Evolutionary conservation across 1,284 basidiomycete genomes (phyloP).

Genomic region (Mycena citricolor): DNA sequence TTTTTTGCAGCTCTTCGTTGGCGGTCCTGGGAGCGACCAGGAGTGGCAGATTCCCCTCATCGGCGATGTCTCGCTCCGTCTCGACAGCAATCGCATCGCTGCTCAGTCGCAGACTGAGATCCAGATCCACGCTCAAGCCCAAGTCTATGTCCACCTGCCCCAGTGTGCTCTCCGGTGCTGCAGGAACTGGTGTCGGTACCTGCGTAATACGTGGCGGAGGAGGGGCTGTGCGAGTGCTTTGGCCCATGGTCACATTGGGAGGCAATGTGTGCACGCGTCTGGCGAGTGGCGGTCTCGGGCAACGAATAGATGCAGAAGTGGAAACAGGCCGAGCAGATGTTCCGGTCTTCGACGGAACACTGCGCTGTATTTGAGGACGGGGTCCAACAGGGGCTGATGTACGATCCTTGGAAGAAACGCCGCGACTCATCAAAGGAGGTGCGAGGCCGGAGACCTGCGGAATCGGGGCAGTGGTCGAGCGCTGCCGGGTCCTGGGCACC

Average conservation of each 20-base stretch:
- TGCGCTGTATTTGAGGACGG: too few species aligned
- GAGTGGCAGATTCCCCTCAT: slow-evolving; percentile 26
- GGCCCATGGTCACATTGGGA: too few species aligned
- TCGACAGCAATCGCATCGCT: slow-evolving; percentile 3
- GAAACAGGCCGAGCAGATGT: too few species aligned
- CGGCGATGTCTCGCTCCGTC: slow-evolving; percentile 7
- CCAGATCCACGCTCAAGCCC: slow-evolving; percentile 14
- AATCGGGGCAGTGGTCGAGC: slow-evolving; percentile 19
- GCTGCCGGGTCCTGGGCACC: too few species aligned
- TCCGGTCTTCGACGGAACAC: too few species aligned
- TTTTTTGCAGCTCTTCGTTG: slow-evolving; percentile 41
- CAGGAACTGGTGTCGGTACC: slow-evolving; percentile 27
- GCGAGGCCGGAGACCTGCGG: slow-evolving; percentile 21
- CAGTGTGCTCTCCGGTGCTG: slow-evolving; percentile 15
- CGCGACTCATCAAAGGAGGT: slow-evolving; percentile 24
- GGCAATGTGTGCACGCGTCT: too few species aligned
- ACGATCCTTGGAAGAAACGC: too few species aligned
- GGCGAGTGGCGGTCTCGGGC: too few species aligned
- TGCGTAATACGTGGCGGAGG: slow-evolving; percentile 23
- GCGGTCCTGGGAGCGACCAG: slow-evolving; percentile 40
- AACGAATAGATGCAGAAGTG: too few species aligned
- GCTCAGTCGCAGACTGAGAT: slow-evolving; percentile 15
- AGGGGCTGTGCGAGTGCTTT: slow-evolving; percentile 8
- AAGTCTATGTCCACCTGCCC: slow-evolving; percentile 22
- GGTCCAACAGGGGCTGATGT: too few species aligned